Conservation (phyloP, 768 basidiomycete species). For the Russula abietina region DNA sequence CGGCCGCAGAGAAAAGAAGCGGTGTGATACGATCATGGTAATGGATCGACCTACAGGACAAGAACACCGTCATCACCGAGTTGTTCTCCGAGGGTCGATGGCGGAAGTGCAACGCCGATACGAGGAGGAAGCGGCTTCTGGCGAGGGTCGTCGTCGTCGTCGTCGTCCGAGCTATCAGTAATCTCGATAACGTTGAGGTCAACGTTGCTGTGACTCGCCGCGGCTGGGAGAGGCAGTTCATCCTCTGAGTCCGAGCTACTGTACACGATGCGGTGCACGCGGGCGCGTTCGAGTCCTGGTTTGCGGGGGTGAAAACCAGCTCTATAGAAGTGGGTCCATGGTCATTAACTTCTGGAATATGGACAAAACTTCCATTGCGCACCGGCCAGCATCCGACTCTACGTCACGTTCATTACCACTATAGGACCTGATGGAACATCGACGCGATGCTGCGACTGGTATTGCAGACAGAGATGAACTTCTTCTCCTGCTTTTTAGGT, state of each 20-base stretch:
- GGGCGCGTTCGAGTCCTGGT: conserved; percentile 6
- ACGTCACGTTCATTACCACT: not conserved
- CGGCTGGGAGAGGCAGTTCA: not conserved
- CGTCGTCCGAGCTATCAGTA: conserved; percentile 17
- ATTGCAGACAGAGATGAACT: conserved; percentile 8
- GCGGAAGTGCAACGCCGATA: not conserved
- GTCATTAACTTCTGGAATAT: not conserved
- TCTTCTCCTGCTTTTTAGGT: conserved; percentile 1
- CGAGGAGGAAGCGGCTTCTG: not conserved
- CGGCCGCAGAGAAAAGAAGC: not conserved
- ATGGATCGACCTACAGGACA: not conserved
- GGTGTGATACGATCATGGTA: not conserved
- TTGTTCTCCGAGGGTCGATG: not conserved
- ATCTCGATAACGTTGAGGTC: conserved; percentile 11
- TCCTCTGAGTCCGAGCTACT: conserved; percentile 15
- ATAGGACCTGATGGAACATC: not conserved
- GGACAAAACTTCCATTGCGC: not conserved
- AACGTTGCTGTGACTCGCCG: not conserved
- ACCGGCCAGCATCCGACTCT: conserved; percentile 14
- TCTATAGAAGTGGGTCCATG: not conserved
- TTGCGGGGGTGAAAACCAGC: not conserved
- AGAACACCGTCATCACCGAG: conserved; percentile 4
- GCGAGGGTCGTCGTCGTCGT: not conserved
- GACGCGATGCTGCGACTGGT: not conserved
- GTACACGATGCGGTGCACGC: conserved; percentile 12